Base-by-base conservation (phyloP, 208 protist species). In the Tritrichomonas foetus region DNA sequence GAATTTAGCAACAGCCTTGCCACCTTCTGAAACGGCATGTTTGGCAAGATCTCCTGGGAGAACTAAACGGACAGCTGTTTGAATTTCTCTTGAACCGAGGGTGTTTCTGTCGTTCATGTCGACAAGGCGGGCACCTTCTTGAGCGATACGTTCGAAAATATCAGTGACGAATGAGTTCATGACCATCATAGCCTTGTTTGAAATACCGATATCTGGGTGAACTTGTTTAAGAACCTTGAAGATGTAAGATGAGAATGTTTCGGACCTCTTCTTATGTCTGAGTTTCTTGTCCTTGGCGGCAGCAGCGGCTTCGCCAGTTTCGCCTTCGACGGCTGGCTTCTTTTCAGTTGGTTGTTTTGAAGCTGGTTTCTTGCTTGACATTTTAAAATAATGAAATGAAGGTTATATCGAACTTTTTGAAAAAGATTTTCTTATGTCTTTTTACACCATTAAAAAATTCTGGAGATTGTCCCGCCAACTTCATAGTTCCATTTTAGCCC, bases 21-120 rank as follows among this genome's bases (percentile, higher is more conserved):
- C 99, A 84, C 98, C 98, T 96, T 99, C 98, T 80, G 97, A 98
- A 96, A 99, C 99, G 93, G 98, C 98, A 94, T 99, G 98, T 96
- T 99, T 99, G 66, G 98, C 97, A 39, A 99, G 96, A 95, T 99
- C 98, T 94, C 98, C 98, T 82, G 98, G 98, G 25, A 99, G 97
- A 78, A 99, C 96, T 36, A 99, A 97, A 53, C 98, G 97, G 36
- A 98, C 98, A 55, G 98, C 98, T 39, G 98, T 99, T 95, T 96
- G 95, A 94, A 96, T 95, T 96, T 99, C 98, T 55, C 98, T 96
- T 25, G 98, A 98, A 2, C 97, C 97, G 94, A 99, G 96, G 84
- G 98, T 99, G 94, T 97, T 97, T 69, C 97, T 97, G 94, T 98
- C 98, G 97, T 99, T 99, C 96, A 98, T 98, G 94, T 97, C 97